phyloP scores from a whole-genome alignment of 352 stramenopile genomes.

The Phytophthora quininea region DNA sequence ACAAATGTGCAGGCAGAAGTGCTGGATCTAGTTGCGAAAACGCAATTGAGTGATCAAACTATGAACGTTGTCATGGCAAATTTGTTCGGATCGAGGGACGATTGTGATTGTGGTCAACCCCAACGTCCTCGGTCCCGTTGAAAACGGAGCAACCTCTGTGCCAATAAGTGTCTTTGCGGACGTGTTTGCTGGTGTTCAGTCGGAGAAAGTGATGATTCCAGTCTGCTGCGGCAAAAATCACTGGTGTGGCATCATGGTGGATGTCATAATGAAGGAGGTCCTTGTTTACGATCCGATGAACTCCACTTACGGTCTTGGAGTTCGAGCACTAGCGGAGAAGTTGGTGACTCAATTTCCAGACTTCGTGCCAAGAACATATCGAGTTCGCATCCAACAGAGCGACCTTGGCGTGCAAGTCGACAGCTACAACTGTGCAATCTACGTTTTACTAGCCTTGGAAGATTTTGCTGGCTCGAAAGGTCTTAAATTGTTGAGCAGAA shows the following conservation, averaged over 20 bases:
- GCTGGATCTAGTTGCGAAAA: constrained; percentile 8
- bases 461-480: neutral
- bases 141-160: neutral
- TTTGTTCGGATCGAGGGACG: constrained; percentile 1
- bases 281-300: neutral
- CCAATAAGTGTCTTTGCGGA: neutral
- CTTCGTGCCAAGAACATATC: neutral
- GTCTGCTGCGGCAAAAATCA: neutral
- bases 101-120: neutral
- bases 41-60: constrained; percentile 2
- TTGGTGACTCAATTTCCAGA: neutral
- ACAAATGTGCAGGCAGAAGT: constrained; percentile 1
- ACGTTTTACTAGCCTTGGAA: neutral
- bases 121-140: neutral
- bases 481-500: neutral
- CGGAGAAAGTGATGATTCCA: constrained; percentile 17
- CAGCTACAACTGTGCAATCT: neutral
- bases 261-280: neutral
- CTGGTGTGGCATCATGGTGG: neutral
- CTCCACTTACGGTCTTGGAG: neutral
- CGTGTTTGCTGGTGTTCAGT: neutral
- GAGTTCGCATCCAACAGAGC: neutral
- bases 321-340: neutral
- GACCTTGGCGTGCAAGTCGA: neutral
- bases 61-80: constrained; percentile 4